Evolutionary conservation across 306 rosid genomes (phyloP).

Genomic region (Fragaria ananassa): DNA sequence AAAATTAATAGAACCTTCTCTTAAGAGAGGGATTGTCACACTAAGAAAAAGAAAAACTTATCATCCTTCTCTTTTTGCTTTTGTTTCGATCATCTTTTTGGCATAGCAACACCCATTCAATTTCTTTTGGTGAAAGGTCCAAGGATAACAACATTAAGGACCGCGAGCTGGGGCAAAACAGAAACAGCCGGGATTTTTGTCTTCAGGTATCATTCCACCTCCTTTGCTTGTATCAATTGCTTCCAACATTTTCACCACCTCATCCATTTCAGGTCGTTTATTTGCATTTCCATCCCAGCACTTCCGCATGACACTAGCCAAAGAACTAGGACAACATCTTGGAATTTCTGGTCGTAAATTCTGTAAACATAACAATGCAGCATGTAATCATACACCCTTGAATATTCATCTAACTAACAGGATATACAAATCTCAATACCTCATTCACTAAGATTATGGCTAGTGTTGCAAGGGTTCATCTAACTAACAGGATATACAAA

Average conservation of each 20-base stretch:
- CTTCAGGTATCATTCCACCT: constrained; percentile 70
- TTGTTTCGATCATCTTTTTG: neutral
- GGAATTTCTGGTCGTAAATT: constrained; percentile 63
- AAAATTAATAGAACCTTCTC: constrained; percentile 7
- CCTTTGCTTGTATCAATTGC: constrained; percentile 68
- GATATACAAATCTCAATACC: neutral
- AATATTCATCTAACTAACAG: neutral
- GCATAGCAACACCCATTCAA: constrained; percentile 7
- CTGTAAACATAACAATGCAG: constrained; percentile 32
- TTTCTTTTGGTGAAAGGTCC: neutral
- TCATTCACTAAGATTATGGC: neutral
- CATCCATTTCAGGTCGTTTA: constrained; percentile 63
- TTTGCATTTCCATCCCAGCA: constrained; percentile 63
- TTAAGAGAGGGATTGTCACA: neutral
- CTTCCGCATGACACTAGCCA: constrained; percentile 49
- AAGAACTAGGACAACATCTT: constrained; percentile 57
- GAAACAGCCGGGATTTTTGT: constrained; percentile 38
- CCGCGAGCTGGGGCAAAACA: constrained; percentile 54
- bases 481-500: too few species aligned
- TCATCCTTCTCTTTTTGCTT: neutral
- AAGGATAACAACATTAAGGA: constrained; percentile 32
- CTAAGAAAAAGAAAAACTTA: neutral
- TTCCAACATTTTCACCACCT: constrained; percentile 66
- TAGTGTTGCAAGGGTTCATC: neutral
- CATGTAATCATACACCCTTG: neutral